Evolutionary conservation across 2,329 filamentous ascomycete genomes (phyloP).

Genomic region (Emmonsiellopsis sp.): DNA sequence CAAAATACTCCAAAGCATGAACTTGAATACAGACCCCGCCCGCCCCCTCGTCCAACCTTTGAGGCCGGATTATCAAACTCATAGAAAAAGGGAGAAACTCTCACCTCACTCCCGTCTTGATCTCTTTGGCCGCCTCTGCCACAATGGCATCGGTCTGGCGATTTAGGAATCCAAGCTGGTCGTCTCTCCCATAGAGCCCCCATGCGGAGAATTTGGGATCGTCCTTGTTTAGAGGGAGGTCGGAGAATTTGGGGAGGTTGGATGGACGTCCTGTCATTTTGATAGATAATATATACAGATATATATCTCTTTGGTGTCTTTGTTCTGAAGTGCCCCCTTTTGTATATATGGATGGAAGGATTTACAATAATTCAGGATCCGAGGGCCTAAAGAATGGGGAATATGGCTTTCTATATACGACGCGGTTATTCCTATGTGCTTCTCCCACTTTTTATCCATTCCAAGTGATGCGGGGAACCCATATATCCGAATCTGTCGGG

Average conservation of each 20-base stretch:
- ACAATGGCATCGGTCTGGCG: slow-evolving; percentile 49
- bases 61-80: too few relatives aligned
- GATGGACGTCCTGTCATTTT: slow-evolving; percentile 9
- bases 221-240: slow-evolving; percentile 10
- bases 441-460: too few relatives aligned
- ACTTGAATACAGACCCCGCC: too few relatives aligned
- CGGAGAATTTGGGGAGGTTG: slow-evolving; percentile 10
- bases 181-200: slow-evolving; percentile 47
- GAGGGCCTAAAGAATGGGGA: too few relatives aligned
- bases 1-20: too few relatives aligned
- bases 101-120: slow-evolving; percentile 44
- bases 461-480: too few relatives aligned
- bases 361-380: background rate
- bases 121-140: slow-evolving; percentile 43
- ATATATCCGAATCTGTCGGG: too few relatives aligned
- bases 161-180: slow-evolving; percentile 54
- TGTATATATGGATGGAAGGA: too few relatives aligned
- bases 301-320: background rate
- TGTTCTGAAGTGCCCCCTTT: too few relatives aligned
- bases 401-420: too few relatives aligned
- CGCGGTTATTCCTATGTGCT: too few relatives aligned
- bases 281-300: background rate
- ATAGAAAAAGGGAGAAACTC: background rate
- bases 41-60: too few relatives aligned
- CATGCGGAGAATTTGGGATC: slow-evolving; percentile 23